Conservation (phyloP, 2,329 filamentous ascomycete species). For the Trichoderma endophyticum region DNA sequence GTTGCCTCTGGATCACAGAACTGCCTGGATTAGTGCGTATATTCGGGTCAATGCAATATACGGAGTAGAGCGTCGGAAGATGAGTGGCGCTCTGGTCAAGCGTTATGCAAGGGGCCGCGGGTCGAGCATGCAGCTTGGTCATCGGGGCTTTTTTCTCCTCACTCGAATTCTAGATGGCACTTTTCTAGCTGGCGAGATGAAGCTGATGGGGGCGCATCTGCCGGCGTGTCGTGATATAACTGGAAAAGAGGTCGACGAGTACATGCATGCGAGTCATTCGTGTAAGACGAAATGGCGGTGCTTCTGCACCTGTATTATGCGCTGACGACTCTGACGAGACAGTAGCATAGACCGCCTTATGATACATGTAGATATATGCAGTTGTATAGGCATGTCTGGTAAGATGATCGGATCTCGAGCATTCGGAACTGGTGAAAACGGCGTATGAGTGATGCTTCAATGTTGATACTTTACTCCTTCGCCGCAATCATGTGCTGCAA, state of each 20-base stretch:
- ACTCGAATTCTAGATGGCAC: not conserved
- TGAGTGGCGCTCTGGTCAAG: not conserved
- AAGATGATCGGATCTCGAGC: not conserved
- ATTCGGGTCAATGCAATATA: not conserved
- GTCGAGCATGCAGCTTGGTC: not conserved
- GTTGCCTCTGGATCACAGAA: not conserved
- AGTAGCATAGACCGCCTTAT: not conserved
- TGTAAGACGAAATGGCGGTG: not conserved
- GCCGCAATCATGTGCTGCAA: not conserved
- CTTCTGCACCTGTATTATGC: not conserved
- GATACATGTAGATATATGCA: not conserved
- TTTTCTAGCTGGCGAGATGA: not conserved
- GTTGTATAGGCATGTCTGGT: not conserved
- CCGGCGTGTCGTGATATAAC: not conserved
- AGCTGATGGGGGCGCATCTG: not conserved
- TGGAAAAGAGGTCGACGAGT: not conserved
- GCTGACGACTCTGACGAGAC: not conserved
- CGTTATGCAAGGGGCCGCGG: slow-evolving; percentile 5
- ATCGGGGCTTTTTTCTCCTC: not conserved
- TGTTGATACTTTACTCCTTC: not conserved
- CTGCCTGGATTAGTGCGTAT: not conserved
- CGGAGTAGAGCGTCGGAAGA: not conserved
- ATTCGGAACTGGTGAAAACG: not conserved
- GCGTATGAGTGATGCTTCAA: not conserved
- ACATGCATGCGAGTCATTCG: not conserved